phyloP scores from a whole-genome alignment of 192 early-diverging fungal genomes.

The Hyaloraphidium curvatum region DNA sequence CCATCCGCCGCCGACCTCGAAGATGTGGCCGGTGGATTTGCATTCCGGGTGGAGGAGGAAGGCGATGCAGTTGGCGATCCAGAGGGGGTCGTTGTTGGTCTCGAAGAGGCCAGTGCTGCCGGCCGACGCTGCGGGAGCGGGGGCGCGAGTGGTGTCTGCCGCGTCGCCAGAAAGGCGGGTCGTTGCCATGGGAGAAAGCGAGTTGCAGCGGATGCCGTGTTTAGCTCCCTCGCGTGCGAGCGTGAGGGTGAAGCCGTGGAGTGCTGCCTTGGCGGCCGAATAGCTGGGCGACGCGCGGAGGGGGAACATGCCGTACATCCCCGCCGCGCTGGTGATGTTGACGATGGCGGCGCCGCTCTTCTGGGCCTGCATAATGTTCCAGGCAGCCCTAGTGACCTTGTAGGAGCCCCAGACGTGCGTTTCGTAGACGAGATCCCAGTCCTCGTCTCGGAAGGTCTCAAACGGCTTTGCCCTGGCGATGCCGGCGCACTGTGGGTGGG shows the following conservation, averaged over 20 bases:
- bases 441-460: too few species aligned
- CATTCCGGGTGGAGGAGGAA: too few species aligned
- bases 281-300: conserved; percentile 83
- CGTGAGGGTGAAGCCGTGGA: conserved; percentile 76
- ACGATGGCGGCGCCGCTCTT: conserved; percentile 81
- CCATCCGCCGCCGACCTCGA: conserved; percentile 2
- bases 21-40: too few species aligned
- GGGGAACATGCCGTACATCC: conserved; percentile 99
- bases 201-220: conserved; percentile 90
- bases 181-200: too few species aligned
- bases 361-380: conserved; percentile 8
- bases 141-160: conserved; percentile 73
- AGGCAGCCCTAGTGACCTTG: conserved; percentile 7
- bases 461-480: too few species aligned
- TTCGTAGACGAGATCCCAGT: too few species aligned
- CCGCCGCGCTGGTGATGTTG: too few species aligned
- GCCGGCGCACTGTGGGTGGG: too few species aligned
- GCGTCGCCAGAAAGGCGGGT: too few species aligned
- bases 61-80: too few species aligned
- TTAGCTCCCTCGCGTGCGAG: conserved; percentile 85
- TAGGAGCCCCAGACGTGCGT: conserved; percentile 5
- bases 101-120: conserved; percentile 52
- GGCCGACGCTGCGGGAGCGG: conserved; percentile 68
- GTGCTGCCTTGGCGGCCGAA: conserved; percentile 70
- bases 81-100: too few species aligned